Percentiles rank a stretch among this genome's conserved stretches.
Evolutionary conservation across 257 asterid genomes (phyloP).

Genomic region (Ajuga chamaepitys): DNA sequence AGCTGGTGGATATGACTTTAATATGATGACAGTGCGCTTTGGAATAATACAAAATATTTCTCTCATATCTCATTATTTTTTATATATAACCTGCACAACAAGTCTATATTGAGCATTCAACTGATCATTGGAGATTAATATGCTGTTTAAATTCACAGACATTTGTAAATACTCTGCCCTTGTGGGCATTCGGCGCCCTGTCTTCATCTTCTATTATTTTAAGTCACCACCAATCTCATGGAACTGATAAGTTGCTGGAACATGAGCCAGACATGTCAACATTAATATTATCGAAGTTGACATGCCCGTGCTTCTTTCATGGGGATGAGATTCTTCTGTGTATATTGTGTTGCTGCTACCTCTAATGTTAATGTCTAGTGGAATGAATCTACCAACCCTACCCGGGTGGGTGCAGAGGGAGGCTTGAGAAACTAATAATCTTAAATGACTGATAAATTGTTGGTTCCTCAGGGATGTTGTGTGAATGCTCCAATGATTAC

Average conservation of each 20-base stretch:
- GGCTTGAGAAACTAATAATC: too few species aligned
- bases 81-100: background rate
- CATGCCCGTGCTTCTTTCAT: background rate
- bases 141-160: background rate
- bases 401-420: too few species aligned
- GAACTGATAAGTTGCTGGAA: background rate
- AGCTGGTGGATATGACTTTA: background rate
- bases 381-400: too few species aligned
- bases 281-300: background rate
- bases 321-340: background rate
- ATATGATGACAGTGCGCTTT: background rate
- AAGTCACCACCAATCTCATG: background rate
- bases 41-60: background rate
- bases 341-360: background rate
- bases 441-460: constrained; percentile 3
- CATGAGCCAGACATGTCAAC: background rate
- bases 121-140: background rate
- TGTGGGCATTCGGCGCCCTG: background rate
- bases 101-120: background rate
- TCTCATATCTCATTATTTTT: background rate
- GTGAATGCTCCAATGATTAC: constrained; percentile 99
- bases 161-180: background rate
- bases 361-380: too few species aligned
- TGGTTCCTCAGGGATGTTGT: constrained; percentile 67
- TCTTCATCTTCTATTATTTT: background rate